phyloP scores from a whole-genome alignment of 1,284 basidiomycete species.

The Trichosporon asahii region DNA sequence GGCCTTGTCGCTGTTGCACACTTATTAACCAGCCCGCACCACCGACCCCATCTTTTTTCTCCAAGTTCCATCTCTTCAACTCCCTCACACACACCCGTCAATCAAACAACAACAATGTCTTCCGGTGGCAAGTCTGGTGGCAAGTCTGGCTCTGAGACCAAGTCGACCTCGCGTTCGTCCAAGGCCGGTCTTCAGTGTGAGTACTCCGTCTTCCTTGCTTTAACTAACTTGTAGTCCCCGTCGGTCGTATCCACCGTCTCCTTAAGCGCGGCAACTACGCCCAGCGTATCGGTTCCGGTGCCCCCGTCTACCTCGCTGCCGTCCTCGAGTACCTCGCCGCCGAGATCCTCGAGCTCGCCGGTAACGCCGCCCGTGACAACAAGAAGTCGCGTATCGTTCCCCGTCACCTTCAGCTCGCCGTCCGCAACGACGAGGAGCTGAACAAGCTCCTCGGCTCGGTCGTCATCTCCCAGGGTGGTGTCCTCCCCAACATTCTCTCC shows the following conservation, averaged over 20 bases:
- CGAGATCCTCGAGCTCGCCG: slow-evolving; percentile 82
- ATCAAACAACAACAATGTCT: slow-evolving; percentile 54
- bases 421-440: slow-evolving; percentile 78
- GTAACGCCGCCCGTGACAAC: slow-evolving; percentile 64
- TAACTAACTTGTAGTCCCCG: slow-evolving; percentile 59
- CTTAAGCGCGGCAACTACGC: slow-evolving; percentile 82
- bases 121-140: slow-evolving; percentile 56
- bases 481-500: slow-evolving; percentile 68
- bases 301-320: slow-evolving; percentile 74
- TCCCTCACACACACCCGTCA: slow-evolving; percentile 30
- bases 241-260: slow-evolving; percentile 81
- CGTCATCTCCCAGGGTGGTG: slow-evolving; percentile 86
- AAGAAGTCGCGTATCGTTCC: slow-evolving; percentile 86
- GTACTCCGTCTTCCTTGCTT: slow-evolving; percentile 17
- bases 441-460: slow-evolving; percentile 63
- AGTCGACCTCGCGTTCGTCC: slow-evolving; percentile 68
- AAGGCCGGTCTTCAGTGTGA: slow-evolving; percentile 72
- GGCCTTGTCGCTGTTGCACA: neutral
- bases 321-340: slow-evolving; percentile 64
- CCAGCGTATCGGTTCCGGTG: slow-evolving; percentile 59
- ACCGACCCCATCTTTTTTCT: no score
- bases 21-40: neutral
- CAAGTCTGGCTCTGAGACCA: slow-evolving; percentile 55
- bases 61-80: slow-evolving; percentile 19
- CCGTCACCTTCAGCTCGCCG: slow-evolving; percentile 82